These are phyloP conservation scores for Bullera alba DNA, from an alignment of 768 basidiomycete species.

Conservation along the genomic window DNA sequence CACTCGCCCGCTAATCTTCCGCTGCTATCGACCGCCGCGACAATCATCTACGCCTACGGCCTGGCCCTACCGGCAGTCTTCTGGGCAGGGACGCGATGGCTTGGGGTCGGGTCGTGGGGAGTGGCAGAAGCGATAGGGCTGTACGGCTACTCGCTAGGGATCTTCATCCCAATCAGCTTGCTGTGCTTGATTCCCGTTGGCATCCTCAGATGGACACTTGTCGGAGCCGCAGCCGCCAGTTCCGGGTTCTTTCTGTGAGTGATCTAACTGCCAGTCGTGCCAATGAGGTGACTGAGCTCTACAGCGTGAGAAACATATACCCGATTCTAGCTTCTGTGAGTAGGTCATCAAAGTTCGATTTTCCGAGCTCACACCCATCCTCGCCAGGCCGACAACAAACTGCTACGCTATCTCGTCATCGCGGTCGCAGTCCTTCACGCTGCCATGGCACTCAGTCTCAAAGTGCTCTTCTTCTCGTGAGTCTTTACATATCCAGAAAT, in stretches of 20 bases:
- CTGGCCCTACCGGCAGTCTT: slow-evolving; percentile 71
- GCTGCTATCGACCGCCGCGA: slow-evolving; percentile 70
- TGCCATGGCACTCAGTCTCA: slow-evolving; percentile 75
- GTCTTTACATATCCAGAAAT: neutral
- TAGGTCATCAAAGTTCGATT: slow-evolving; percentile 16
- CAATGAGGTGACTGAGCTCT: neutral
- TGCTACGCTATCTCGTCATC: slow-evolving; percentile 72
- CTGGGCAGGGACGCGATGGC: slow-evolving; percentile 76
- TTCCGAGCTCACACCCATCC: neutral
- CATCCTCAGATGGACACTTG: slow-evolving; percentile 72
- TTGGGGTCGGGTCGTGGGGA: slow-evolving; percentile 75
- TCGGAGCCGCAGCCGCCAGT: slow-evolving; percentile 62
- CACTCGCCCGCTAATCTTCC: slow-evolving; percentile 57
- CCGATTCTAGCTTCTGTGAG: slow-evolving; percentile 77
- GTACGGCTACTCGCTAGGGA: slow-evolving; percentile 49
- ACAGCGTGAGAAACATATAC: slow-evolving; percentile 56
- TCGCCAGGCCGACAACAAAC: slow-evolving; percentile 69
- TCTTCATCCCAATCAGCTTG: slow-evolving; percentile 41
- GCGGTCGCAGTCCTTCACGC: slow-evolving; percentile 68
- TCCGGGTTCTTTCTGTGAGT: slow-evolving; percentile 78
- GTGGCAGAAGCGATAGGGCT: slow-evolving; percentile 58
- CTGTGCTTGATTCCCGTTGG: slow-evolving; percentile 80
- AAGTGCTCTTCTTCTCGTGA: slow-evolving; percentile 61
- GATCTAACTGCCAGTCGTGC: slow-evolving; percentile 49
- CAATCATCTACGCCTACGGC: slow-evolving; percentile 73